phyloP scores from a whole-genome alignment of 1,284 basidiomycete genomes.

The Microbotryum silenes-acaulis region DNA sequence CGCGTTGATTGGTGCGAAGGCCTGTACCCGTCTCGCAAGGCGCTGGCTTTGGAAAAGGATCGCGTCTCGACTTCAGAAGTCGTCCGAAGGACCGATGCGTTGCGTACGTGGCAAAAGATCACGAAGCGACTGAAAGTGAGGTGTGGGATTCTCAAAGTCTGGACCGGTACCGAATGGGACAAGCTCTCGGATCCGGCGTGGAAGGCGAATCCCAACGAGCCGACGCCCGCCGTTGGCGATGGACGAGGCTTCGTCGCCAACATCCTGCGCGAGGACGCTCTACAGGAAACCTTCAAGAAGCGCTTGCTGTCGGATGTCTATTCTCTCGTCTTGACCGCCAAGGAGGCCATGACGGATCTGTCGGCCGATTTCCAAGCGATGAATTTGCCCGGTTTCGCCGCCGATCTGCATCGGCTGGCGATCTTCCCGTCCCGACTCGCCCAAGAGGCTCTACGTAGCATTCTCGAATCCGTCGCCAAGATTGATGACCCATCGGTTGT shows the following conservation, averaged over 20 bases:
- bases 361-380: constrained; percentile 66
- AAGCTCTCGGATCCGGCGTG: constrained; percentile 14
- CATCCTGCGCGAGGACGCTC: constrained; percentile 88
- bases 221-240: neutral
- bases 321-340: constrained; percentile 74
- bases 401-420: constrained; percentile 85
- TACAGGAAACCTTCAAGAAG: constrained; percentile 89
- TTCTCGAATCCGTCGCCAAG: constrained; percentile 83
- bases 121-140: constrained; percentile 69
- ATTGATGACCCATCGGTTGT: constrained; percentile 80
- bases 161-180: constrained; percentile 71
- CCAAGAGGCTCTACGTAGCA: constrained; percentile 79
- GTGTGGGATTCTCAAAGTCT: constrained; percentile 68
- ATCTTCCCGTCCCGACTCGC: constrained; percentile 92
- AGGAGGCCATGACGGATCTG: constrained; percentile 76
- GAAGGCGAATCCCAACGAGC: constrained; percentile 2
- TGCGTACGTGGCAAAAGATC: constrained; percentile 82
- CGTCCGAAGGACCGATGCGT: constrained; percentile 68
- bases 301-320: constrained; percentile 83
- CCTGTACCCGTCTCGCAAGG: constrained; percentile 75
- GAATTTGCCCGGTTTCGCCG: constrained; percentile 86
- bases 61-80: constrained; percentile 59
- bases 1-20: constrained; percentile 72
- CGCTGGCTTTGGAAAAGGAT: constrained; percentile 71
- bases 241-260: constrained; percentile 68